Percentiles rank a stretch among this genome's conserved stretches.
Evolutionary conservation across 2,329 filamentous ascomycete species (phyloP).

Genomic region (Diaporthe caulivora): DNA sequence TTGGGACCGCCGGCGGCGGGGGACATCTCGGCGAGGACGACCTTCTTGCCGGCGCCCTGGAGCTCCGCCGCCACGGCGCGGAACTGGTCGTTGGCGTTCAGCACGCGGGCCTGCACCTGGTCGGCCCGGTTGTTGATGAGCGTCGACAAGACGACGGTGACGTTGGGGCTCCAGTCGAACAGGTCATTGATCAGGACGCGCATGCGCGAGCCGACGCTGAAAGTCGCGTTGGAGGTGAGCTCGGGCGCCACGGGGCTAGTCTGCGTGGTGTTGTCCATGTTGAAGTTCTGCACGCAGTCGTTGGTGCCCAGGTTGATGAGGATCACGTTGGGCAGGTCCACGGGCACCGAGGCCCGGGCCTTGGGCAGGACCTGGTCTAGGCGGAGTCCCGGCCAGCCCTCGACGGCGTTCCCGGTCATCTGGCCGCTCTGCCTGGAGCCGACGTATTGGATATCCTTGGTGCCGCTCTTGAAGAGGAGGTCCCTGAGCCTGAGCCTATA

Average conservation of each 20-base stretch:
- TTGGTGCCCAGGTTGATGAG: slow-evolving; percentile 59
- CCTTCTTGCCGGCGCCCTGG: slow-evolving; percentile 45
- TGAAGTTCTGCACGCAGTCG: slow-evolving; percentile 52
- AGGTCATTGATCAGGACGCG: slow-evolving; percentile 52
- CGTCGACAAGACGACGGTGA: slow-evolving; percentile 55
- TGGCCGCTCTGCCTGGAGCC: slow-evolving; percentile 53
- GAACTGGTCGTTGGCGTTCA: slow-evolving; percentile 51
- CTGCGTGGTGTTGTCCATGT: slow-evolving; percentile 43
- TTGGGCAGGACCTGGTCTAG: slow-evolving; percentile 55
- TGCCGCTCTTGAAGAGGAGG: slow-evolving; percentile 49
- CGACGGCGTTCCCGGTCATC: slow-evolving; percentile 57
- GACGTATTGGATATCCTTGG: slow-evolving; percentile 53
- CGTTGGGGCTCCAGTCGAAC: slow-evolving; percentile 47
- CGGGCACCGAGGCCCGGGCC: slow-evolving; percentile 48
- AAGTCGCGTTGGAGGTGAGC: slow-evolving; percentile 36
- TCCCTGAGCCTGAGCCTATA: slow-evolving; percentile 52
- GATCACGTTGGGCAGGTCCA: slow-evolving; percentile 54
- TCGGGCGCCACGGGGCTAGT: background rate
- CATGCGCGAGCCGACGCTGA: slow-evolving; percentile 48
- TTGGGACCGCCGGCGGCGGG: slow-evolving; percentile 46
- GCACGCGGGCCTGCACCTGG: slow-evolving; percentile 45
- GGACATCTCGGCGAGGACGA: slow-evolving; percentile 58
- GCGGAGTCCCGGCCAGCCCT: slow-evolving; percentile 58
- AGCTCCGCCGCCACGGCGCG: slow-evolving; percentile 46
- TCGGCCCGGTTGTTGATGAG: slow-evolving; percentile 47